These are phyloP conservation scores for Salvia hispanica DNA, from an alignment of 257 asterid species.

Conservation along the genomic window DNA sequence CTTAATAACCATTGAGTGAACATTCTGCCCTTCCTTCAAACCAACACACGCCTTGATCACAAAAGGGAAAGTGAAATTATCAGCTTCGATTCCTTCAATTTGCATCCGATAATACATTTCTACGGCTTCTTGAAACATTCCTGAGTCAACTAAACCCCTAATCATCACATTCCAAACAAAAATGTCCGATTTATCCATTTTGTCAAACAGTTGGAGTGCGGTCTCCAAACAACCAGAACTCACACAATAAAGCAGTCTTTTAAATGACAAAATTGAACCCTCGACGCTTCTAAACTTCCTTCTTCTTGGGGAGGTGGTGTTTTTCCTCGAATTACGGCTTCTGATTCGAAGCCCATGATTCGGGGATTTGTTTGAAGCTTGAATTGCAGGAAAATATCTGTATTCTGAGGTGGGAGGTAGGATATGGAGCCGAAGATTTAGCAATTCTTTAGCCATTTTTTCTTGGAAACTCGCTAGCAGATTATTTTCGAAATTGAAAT, in stretches of 20 bases:
- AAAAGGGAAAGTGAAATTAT: slow-evolving; percentile 65
- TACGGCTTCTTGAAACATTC: slow-evolving; percentile 49
- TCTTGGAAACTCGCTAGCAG: background rate
- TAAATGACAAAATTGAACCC: slow-evolving; percentile 32
- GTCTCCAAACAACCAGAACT: slow-evolving; percentile 43
- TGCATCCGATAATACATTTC: slow-evolving; percentile 51
- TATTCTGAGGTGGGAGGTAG: slow-evolving; percentile 28
- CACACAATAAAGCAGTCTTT: slow-evolving; percentile 28
- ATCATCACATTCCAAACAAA: slow-evolving; percentile 62
- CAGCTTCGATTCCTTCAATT: slow-evolving; percentile 43
- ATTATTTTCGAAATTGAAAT: background rate
- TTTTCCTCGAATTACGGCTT: slow-evolving; percentile 16
- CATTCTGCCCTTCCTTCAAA: slow-evolving; percentile 48
- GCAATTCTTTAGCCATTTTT: slow-evolving; percentile 35
- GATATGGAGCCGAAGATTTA: slow-evolving; percentile 26
- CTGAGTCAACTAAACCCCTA: slow-evolving; percentile 54
- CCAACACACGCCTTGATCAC: slow-evolving; percentile 60
- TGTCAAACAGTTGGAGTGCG: slow-evolving; percentile 65
- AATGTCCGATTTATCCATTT: slow-evolving; percentile 39
- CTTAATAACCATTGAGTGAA: slow-evolving; percentile 52
- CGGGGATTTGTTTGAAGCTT: slow-evolving; percentile 33
- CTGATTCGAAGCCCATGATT: slow-evolving; percentile 32
- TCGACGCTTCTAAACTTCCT: slow-evolving; percentile 4
- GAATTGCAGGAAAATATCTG: slow-evolving; percentile 31
- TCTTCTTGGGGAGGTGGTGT: background rate